Conservation (phyloP, 768 basidiomycete genomes). For the Suillus cothurnatus region DNA sequence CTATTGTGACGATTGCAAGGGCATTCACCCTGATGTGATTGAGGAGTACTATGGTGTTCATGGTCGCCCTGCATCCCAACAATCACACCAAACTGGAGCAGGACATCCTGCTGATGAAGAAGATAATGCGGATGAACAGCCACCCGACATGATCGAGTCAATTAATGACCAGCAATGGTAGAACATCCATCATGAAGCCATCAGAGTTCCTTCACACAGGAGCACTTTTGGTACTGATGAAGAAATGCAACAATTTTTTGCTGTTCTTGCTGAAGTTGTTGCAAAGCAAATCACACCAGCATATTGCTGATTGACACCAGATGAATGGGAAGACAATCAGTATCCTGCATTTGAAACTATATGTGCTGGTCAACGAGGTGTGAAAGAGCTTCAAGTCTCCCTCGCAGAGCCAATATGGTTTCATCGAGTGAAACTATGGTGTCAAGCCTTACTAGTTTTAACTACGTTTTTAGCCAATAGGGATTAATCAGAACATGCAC, state of each 20-base stretch:
- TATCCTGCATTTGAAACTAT: slow-evolving; percentile 10
- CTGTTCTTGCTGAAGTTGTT: not conserved
- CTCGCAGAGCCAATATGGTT: not conserved
- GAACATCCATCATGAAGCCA: not conserved
- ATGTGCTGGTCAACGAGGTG: not conserved
- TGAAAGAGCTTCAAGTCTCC: not conserved
- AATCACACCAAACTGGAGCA: slow-evolving; percentile 10
- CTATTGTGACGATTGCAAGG: slow-evolving; percentile 18
- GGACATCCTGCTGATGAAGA: slow-evolving; percentile 11
- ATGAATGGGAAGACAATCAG: slow-evolving; percentile 15
- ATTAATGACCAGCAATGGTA: slow-evolving; percentile 3
- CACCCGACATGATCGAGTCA: not conserved
- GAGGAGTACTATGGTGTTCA: slow-evolving; percentile 18
- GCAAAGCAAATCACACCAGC: slow-evolving; percentile 5
- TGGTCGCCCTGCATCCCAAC: not conserved
- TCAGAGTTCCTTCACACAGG: slow-evolving; percentile 5
- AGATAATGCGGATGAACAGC: not conserved
- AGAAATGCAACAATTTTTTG: slow-evolving; percentile 12
- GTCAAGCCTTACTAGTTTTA: not conserved
- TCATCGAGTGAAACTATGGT: not conserved
- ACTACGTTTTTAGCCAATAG: not conserved
- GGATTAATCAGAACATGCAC: not conserved
- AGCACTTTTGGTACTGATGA: slow-evolving; percentile 13
- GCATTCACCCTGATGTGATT: slow-evolving; percentile 18
- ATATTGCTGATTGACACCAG: slow-evolving; percentile 15